Evolutionary conservation across 2,329 filamentous ascomycete species (phyloP), one percentile per base, ranked within the genome.

Genomic region (Hymenoscyphus fraxineus): DNA sequence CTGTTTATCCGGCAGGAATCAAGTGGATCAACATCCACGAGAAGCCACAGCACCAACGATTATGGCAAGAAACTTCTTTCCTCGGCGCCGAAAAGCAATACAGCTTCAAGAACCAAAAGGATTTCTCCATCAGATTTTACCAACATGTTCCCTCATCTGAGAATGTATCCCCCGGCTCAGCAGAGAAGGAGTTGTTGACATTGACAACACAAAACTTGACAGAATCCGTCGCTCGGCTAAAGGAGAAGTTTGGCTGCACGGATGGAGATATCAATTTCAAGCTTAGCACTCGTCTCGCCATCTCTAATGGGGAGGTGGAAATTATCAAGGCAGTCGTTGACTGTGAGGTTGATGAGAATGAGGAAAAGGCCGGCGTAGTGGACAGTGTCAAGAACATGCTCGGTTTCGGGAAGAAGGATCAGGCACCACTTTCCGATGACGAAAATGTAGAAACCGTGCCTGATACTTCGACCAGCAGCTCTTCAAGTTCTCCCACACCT

Each of bases 341-440:
- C 76, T 99, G 95, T 74, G 91, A 96, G 75, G 85, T 89, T 32
- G 91, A 96, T 61, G 83, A 83, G 4, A 76, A 79, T 9, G 87
- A 88, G 58, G 86, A 86, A 77, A 92, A 93, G 76, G 91, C 91
- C 68, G 88, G 89, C 60, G 85, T 98, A 59, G 91, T 97, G 58
- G 94, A 97, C 73, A 93, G 92, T 55, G 92, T 98, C 69, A 99
- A 99, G 83, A 96, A 93, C 69, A 85, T 97, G 67, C 96, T 99
- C 74, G 95, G 95, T 6, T 93, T 98, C 75, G 95, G 94, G 32
- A 96, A 96, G 79, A 90, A 90, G 39, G 91, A 94, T 63, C 90
- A 97, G 78, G 83, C 85, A 67, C 82, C 83, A 5, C 75, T 97
- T 40, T 83, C 85, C 65, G 90, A 88, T 59, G 83, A 83, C 54